Base-by-base conservation (phyloP, 2,329 filamentous ascomycete species). In the Alternaria viburni region DNA sequence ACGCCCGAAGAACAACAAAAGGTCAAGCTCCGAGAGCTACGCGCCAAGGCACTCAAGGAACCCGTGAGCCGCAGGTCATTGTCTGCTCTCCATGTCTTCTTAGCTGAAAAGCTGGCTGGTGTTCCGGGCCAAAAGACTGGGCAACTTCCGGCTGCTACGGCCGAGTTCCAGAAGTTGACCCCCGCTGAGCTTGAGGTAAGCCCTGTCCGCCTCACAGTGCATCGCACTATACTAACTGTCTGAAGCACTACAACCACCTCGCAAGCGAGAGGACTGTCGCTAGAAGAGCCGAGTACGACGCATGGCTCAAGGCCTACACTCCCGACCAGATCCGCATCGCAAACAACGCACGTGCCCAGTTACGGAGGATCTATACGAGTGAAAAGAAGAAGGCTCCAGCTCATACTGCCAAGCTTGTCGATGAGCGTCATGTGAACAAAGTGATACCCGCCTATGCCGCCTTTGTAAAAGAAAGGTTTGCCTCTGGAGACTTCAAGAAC, bases 261-360 rank as follows among this genome's bases (percentile, higher is more conserved):
- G 85, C 84, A 54, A 82, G 81, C 59, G 72, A 84, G 62, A 84
- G 82, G 67, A 83, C 75, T 19, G 81, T 79, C 44, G 77, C 80
- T 13, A 84, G 84, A 54, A 68, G 75, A 19, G 77, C 79, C 19
- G 81, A 79, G 13, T 85, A 84, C 72, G 79, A 85, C 28, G 73
- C 82, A 62, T 91, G 87, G 87, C 75, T 91, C 19, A 75, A 84
- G 30, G 79, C 76, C 4, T 78, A 89, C 71, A 86, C 86, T 2
- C 84, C 87, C 10, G 80, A 86, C 6, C 75, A 89, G 71, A 90
- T 91, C 69, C 80, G 80, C 49, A 62, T 81, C 4, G 89, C 89
- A 60, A 91, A 91, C 74, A 72, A 67, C 11, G 89, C 89, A 11
- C 86, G 89, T 41, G 62, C 43, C 1, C 11, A 46, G 5, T 69